A percentile compares a stretch with the other conserved stretches of the same genome.
Conservation (phyloP, 169 alveolate genomes). For the Cryptosporidium felis region DNA sequence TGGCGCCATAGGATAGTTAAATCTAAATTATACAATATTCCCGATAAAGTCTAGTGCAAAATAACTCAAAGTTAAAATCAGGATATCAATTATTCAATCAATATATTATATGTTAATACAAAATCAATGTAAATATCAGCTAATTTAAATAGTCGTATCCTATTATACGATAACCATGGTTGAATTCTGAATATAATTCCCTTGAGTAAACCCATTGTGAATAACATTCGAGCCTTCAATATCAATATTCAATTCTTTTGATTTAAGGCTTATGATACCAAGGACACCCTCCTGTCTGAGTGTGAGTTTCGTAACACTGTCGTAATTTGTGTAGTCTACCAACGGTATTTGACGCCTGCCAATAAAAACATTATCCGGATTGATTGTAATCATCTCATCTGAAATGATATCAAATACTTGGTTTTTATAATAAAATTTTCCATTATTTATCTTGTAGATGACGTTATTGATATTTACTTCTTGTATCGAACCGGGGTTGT, state of each 20-base stretch:
- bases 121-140: too few relatives aligned
- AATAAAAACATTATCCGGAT: neutral
- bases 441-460: conserved; percentile 17
- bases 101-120: too few relatives aligned
- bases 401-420: conserved; percentile 27
- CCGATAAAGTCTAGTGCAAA: too few relatives aligned
- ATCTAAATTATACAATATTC: too few relatives aligned
- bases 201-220: conserved; percentile 9
- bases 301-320: conserved; percentile 13
- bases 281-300: conserved; percentile 63
- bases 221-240: conserved; percentile 33
- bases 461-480: conserved; percentile 11
- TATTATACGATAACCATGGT: conserved; percentile 7
- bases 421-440: conserved; percentile 39
- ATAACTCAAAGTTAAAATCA: too few relatives aligned
- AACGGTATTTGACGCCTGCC: conserved; percentile 1
- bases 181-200: conserved; percentile 40
- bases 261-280: conserved; percentile 21
- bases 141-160: too few relatives aligned
- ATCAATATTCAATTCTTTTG: conserved; percentile 17
- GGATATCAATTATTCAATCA: too few relatives aligned
- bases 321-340: neutral
- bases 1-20: too few relatives aligned
- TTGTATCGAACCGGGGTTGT: conserved; percentile 69
- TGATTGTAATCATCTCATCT: neutral